A percentile compares a stretch with the other conserved stretches of the same genome.
These are phyloP conservation scores for Dothistroma septosporum DNA, from an alignment of 2,329 filamentous ascomycete genomes.

Conservation along the genomic window DNA sequence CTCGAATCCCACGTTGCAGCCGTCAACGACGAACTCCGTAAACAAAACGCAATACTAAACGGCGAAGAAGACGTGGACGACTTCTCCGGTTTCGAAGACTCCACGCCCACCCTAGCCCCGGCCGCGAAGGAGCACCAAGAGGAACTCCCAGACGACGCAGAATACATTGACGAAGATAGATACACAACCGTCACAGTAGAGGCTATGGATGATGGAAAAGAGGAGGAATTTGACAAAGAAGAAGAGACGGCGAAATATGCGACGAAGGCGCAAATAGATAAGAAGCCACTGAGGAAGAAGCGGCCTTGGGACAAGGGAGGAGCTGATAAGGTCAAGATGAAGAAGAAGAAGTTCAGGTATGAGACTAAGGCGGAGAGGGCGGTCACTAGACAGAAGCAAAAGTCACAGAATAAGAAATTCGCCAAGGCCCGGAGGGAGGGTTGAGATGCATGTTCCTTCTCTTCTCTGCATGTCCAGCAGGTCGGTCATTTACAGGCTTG, in stretches of 20 bases:
- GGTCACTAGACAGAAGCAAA: conserved; percentile 57
- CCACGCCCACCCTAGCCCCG: conserved; percentile 9
- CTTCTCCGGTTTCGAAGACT: conserved; percentile 20
- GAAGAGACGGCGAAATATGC: conserved; percentile 25
- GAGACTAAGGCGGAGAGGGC: conserved; percentile 81
- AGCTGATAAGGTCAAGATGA: conserved; percentile 50
- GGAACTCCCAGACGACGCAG: conserved; percentile 57
- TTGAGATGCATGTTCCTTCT: not conserved
- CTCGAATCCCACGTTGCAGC: conserved; percentile 76
- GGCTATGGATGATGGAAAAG: conserved; percentile 61
- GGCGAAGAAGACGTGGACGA: conserved; percentile 33
- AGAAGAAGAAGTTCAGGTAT: conserved; percentile 91
- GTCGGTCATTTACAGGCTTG: not conserved
- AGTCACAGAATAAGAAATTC: conserved; percentile 65
- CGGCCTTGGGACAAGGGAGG: conserved; percentile 51
- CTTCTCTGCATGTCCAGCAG: not conserved
- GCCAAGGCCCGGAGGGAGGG: conserved; percentile 45
- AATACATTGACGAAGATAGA: conserved; percentile 94
- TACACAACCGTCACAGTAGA: conserved; percentile 95
- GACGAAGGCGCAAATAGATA: conserved; percentile 19
- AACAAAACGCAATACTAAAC: conserved; percentile 44
- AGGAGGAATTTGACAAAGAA: conserved; percentile 34
- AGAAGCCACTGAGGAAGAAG: conserved; percentile 37
- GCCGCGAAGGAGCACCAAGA: conserved; percentile 7
- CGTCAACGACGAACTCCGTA: conserved; percentile 66